phyloP scores from a whole-genome alignment of 2,329 filamentous ascomycete genomes.

The Monosporascus cannonballus region DNA sequence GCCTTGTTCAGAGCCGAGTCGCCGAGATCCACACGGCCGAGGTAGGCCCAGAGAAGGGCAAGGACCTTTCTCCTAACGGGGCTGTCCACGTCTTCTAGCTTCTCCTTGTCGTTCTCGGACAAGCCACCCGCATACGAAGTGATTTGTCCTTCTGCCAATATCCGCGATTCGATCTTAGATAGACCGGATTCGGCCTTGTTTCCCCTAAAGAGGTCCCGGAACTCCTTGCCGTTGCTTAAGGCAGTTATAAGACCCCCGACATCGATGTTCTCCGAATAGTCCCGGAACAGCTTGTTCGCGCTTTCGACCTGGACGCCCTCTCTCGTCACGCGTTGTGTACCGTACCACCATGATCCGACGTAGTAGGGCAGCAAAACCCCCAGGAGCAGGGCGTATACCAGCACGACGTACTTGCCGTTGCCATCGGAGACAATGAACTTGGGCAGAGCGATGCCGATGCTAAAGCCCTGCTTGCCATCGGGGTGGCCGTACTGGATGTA shows the following conservation, averaged over 20 bases:
- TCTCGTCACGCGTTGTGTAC: slow-evolving; percentile 85
- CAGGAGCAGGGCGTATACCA: slow-evolving; percentile 82
- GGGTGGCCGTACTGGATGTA: slow-evolving; percentile 94
- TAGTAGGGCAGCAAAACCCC: slow-evolving; percentile 88
- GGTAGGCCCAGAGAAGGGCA: slow-evolving; percentile 89
- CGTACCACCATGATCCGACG: slow-evolving; percentile 98
- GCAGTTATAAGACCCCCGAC: slow-evolving; percentile 74
- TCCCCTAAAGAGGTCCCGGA: slow-evolving; percentile 67
- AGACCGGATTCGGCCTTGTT: slow-evolving; percentile 75
- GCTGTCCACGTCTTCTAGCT: slow-evolving; percentile 74
- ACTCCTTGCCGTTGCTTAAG: slow-evolving; percentile 82
- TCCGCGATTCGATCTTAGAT: slow-evolving; percentile 75
- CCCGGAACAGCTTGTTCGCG: slow-evolving; percentile 88
- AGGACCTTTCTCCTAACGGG: slow-evolving; percentile 78
- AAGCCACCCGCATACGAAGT: slow-evolving; percentile 52
- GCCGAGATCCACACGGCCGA: slow-evolving; percentile 79
- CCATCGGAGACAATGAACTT: slow-evolving; percentile 89
- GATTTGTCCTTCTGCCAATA: slow-evolving; percentile 56
- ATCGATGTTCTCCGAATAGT: slow-evolving; percentile 80
- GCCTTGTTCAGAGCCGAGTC: slow-evolving; percentile 72
- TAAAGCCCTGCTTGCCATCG: slow-evolving; percentile 96
- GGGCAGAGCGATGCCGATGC: slow-evolving; percentile 93
- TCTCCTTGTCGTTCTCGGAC: slow-evolving; percentile 66
- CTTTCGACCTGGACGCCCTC: slow-evolving; percentile 90
- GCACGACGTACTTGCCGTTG: slow-evolving; percentile 89